Evolutionary conservation across 768 basidiomycete genomes (phyloP), one percentile per base, ranked within the genome.

Genomic region (Lentinula sp.): DNA sequence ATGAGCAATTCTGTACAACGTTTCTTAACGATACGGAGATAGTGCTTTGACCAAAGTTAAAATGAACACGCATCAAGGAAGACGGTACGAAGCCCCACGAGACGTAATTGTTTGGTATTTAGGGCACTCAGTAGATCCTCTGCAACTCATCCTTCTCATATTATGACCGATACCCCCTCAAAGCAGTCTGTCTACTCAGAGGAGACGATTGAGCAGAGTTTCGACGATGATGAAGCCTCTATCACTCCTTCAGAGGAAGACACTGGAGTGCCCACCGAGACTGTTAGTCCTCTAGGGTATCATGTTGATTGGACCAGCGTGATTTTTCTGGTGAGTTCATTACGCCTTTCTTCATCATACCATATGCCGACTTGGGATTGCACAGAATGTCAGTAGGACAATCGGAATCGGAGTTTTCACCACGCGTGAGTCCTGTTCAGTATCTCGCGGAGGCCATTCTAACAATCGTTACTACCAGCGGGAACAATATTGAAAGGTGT

Each of bases 391-490:
- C 46, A 71, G 73, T 57, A 71, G 70, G 59, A 76, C 76, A 73
- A 73, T 76, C 64, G 76, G 76, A 35, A 76, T 74, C 3, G 74
- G 75, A 39, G 71, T 77, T 10, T 72, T 74, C 61, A 69, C 71
- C 28, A 72, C 68, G 18, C 71, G 70, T 70, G 63, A 9, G 63
- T 65, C 37, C 7, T 35, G 10, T 9, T 18, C 51, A 6, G 18
- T 28, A 15, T 43, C 32, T 21, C 39, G 23, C 7, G 42, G 42
- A n/a, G 53, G 37, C 23, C 2, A 23, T 23, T 18, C 16, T 46
- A 53, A 31, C 46, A 0, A 39, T 49, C 37, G 65, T 16, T 58
- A 48, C 28, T 64, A 70, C n/a, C n/a, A 48, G 74, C 77, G 40
- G 75, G 75, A 10, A 66, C 75, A 32, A 75, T 76, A 57, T 65